Base-by-base conservation (phyloP, 2,329 filamentous ascomycete species). In the Scedosporium dehoogii region DNA sequence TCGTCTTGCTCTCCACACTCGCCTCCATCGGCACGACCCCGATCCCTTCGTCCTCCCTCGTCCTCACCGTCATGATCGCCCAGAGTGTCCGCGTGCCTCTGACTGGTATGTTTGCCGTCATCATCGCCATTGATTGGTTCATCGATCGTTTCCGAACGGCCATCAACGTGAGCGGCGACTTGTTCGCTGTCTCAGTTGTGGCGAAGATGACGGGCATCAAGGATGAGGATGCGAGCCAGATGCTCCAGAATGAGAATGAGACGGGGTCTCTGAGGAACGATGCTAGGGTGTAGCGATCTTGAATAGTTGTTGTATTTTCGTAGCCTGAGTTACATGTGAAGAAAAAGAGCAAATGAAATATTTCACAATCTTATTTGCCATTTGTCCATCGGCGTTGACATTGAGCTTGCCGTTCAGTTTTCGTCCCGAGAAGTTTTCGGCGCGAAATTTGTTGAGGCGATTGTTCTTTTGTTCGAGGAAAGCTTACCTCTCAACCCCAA, bases 81-180 rank as follows among this genome's bases (percentile, higher is more conserved):
- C 70, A 73, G 23, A 73, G 73, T 6, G 73, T 81, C 60, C 72
- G 75, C 14, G 73, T 82, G 1, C 73, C 74, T 1, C 68, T 80
- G 41, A 81, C 77, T 0, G 75, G 73, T 18, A 81, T 81, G 78
- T 81, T 78, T 65, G 79, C 76, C 23, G 78, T 82, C 48, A 78
- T 82, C 14, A 75, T 81, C 2, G 79, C 79, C 25, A 81, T 82
- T 55, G 80, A 82, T 65, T 83, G 79, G 80, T 77, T 83, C 69
- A 72, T 82, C n/a, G 81, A 83, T 69, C 77, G 80, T 29, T 83
- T 83, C 74, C 73, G 81, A 14, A 83, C 80, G 0, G 75, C 76
- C 3, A 68, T 77, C 61, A 83, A 83, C 64, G 79, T 83, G 53
- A 77, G 73, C 42, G 78, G 78, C n/a, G 80, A 83, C 67, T 64